Base-by-base conservation (phyloP, 2,329 filamentous ascomycete species). In the Fusarium sororula region DNA sequence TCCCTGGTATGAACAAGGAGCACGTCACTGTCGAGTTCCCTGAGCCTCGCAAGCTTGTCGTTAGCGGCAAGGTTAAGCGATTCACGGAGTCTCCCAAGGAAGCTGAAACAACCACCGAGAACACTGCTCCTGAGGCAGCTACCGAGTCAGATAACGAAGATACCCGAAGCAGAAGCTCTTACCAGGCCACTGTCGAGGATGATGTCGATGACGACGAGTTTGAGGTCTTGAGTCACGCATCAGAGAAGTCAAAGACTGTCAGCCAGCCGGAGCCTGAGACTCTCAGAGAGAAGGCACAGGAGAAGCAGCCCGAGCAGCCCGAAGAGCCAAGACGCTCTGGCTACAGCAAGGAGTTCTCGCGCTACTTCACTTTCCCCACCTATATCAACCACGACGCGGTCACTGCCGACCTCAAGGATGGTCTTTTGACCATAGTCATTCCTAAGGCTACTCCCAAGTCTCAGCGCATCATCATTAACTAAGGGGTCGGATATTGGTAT, bases 21-120 rank as follows among this genome's bases (percentile, higher is more conserved):
- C 86, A 94, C 79, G 84, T 95, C 78, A 85, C 87, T 79, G 92
- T 95, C 79, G 92, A 94, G 80, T 95, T 94, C 85, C 90, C 89
- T 63, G 92, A 94, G 80, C 84, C 87, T 26, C 89, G 92, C 82
- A 94, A 91, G 35, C 83, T 95, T 30, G 87, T 89, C 64, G 86
- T 95, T 78, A 89, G 88, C 61, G 93, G 93, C 77, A 89, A 86
- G 68, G 86, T 90, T 66, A 92, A 94, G 82, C 87, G 90, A 71
- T 84, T 84, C 22, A 81, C 82, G 66, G 82, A 84, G 14, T 84
- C 18, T 15, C 28, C 57, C 35, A 69, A 64, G 24, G 17, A 22
- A 20, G 28, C 8, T 61, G 63, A 47, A 53, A 12, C 20, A 20
- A 45, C 24, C 28, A 45, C 24, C 18, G 53, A 53, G 24, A 1